A percentile compares a stretch with the other conserved stretches of the same genome.
These are phyloP conservation scores for Magnolia kwangsiensis DNA, from an alignment of 164 flowering plant genomes.

Conservation along the genomic window DNA sequence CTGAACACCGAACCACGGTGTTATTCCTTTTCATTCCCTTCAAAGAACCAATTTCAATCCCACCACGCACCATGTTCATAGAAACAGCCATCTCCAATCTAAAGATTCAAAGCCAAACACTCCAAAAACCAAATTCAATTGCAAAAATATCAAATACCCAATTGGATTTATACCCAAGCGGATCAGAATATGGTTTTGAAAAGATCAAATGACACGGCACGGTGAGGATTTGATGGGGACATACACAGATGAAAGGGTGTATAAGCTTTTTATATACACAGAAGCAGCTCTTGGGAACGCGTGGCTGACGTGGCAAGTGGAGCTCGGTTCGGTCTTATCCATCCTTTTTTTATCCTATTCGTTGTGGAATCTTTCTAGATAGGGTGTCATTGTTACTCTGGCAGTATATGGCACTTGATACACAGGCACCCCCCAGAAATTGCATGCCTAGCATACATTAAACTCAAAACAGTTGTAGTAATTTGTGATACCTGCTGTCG, in stretches of 20 bases:
- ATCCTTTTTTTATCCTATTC: neutral
- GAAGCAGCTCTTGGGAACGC: neutral
- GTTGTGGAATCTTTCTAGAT: neutral
- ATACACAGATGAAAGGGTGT: neutral
- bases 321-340: neutral
- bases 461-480: too few species aligned
- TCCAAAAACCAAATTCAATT: neutral
- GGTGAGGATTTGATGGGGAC: neutral
- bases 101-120: neutral
- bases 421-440: too few species aligned
- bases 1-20: constrained; percentile 8
- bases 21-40: neutral
- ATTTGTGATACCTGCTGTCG: too few species aligned
- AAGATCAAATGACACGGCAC: neutral
- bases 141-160: neutral
- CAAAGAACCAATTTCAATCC: neutral
- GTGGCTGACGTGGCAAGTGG: neutral
- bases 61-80: neutral
- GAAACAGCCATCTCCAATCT: constrained; percentile 3
- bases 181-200: neutral
- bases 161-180: neutral
- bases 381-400: too few species aligned
- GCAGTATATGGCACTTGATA: too few species aligned
- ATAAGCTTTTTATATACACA: too few species aligned
- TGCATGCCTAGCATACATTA: too few species aligned